Evolutionary conservation across 306 rosid species (phyloP), one percentile per base, ranked within the genome.

Genomic region (Cicer bijugum): DNA sequence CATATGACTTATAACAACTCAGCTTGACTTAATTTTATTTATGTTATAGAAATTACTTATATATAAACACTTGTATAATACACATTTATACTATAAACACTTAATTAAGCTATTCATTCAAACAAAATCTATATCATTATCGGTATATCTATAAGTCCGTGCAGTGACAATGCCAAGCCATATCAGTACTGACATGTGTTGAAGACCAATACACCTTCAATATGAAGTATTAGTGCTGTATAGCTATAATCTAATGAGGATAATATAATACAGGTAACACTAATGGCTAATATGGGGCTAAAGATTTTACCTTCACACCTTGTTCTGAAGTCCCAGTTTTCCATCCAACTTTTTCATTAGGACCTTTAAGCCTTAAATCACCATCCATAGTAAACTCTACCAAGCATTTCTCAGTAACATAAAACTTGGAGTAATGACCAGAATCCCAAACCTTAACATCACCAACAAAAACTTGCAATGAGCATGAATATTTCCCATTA

Each of bases 391-490:
- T 82, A 42, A 94, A 78, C 51, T 89, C 91, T 11, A 94, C 77
- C 45, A 79, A 81, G 72, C 99, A 94, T 58, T 77, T 81, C 39
- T 86, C 88, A 50, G 84, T 67, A 17, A 84, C 69, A 42, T 77
- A 90, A 79, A 94, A 94, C 75, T 69, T 79, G 1, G 90, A 83
- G 75, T 84, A 90, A 59, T 94, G 91, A 15, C 86, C 97, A 43
- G 99, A 91, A 60, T 86, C 84, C 99, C 99, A 91, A 4, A 94
- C 96, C 80, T 87, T 90, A 5, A 91, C 88, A 78, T 88, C 92
- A 6, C 99, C 99, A 10, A 94, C 89, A 74, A 94, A 88, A 75
- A 91, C 88, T 42, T 85, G 75, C 75, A 91, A 72, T 12, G 97
- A 94, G 64, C 99, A 94, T 0, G 96, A 79, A 67, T 78, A 94